Evolutionary conservation across 768 basidiomycete species (phyloP), one percentile per base, ranked within the genome.

Genomic region (Mycena capillaripes): DNA sequence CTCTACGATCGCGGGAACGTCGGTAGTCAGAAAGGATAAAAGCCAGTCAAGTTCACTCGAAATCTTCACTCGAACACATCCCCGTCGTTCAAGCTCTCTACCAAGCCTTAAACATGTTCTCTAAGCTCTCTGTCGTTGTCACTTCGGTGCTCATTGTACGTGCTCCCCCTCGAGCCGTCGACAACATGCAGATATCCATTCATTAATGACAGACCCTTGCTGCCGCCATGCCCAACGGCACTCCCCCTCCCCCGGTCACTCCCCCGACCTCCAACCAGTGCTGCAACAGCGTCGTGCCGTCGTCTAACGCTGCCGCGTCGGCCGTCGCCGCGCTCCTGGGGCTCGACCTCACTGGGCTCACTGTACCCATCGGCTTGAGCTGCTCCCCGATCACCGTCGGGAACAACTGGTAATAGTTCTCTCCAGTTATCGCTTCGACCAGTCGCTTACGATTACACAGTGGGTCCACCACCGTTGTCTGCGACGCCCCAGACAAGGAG

Each of bases 341-440:
- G 3, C 16, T 63, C 14, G 61, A 50, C 46, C 44, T 63, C 61
- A 50, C 27, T n/a, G 46, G 46, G 10, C 46, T 63, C 30, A 16
- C 23, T 32, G 62, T 63, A 2, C 30, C 29, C 30, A 23, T 63
- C 16, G 62, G 62, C 8, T 14, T 63, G 29, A 63, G 62, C 62
- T 63, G 46, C 62, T 63, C 62, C 19, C 48, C 62, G 21, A 63
- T 63, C 62, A 63, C 62, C 32, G 62, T 63, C 32, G 62, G 62
- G 9, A 52, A 63, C 48, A 63, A 63, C 48, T 63, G 62, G 60
- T 62, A 4, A 2, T 42, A 10, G 32, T 10, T 46, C 14, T 12
- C 16, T 17, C 27, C 14, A 10, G 3, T 29, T 30, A 6, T n/a
- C 2, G 19, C n/a, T 30, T 4, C 0, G 25, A 21, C 21, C 0